Evolutionary conservation across 2,329 filamentous ascomycete genomes (phyloP).

Genomic region (Colletotrichum scovillei): DNA sequence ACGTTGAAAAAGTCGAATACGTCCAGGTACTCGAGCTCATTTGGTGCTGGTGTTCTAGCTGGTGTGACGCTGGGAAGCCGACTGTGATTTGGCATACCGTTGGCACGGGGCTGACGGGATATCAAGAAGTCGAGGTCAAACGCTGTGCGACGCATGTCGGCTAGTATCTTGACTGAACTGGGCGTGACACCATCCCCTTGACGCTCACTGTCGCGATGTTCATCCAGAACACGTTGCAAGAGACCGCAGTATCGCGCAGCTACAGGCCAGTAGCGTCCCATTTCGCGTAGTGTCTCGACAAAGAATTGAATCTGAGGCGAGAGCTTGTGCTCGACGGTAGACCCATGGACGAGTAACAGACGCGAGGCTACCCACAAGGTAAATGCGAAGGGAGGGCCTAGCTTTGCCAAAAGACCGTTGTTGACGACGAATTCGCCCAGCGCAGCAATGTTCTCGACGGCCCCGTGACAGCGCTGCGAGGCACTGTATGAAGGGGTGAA

Average conservation of each 20-base stretch:
- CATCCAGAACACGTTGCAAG: conserved; percentile 85
- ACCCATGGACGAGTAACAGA: conserved; percentile 88
- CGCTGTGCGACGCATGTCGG: conserved; percentile 91
- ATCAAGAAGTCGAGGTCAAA: conserved; percentile 93
- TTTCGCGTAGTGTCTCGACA: conserved; percentile 82
- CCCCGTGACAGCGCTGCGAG: conserved; percentile 82
- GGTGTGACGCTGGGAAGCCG: conserved; percentile 67
- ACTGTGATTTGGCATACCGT: conserved; percentile 50
- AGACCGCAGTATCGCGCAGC: conserved; percentile 84
- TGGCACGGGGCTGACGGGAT: conserved; percentile 75
- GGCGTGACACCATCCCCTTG: conserved; percentile 82
- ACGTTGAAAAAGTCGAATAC: conserved; percentile 97
- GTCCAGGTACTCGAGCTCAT: conserved; percentile 90
- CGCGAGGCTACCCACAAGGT: conserved; percentile 92
- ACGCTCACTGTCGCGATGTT: conserved; percentile 82
- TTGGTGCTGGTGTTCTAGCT: conserved; percentile 76
- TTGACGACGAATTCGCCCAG: conserved; percentile 83
- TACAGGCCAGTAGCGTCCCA: conserved; percentile 88
- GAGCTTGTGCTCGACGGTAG: conserved; percentile 86
- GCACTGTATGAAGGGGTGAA: conserved; percentile 92
- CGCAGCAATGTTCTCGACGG: conserved; percentile 84
- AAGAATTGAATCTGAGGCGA: conserved; percentile 84
- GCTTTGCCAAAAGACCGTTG: conserved; percentile 79
- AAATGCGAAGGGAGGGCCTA: conserved; percentile 92
- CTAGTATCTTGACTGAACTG: conserved; percentile 85